These are phyloP conservation scores for Penicillium turbatum DNA, from an alignment of 495 filamentous ascomycete species.

Conservation along the genomic window DNA sequence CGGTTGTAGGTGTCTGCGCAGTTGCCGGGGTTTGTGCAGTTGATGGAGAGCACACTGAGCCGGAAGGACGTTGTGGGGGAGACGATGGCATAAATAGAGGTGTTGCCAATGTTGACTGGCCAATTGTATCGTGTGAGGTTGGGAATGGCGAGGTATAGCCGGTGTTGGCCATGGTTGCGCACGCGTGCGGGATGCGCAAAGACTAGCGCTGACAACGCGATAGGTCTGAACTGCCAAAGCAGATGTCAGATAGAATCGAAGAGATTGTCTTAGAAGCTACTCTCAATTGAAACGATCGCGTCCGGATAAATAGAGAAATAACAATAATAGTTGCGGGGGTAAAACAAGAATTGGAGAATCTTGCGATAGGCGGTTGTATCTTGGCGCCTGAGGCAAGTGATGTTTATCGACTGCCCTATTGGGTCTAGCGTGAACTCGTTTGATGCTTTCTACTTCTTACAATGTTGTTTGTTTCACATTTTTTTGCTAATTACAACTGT, in stretches of 20 bases:
- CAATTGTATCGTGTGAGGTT: constrained; percentile 46
- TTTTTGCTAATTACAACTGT: background rate
- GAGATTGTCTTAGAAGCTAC: background rate
- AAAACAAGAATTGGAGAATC: constrained; percentile 7
- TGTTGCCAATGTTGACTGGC: constrained; percentile 40
- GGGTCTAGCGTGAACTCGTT: constrained; percentile 14
- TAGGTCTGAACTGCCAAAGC: background rate
- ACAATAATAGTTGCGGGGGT: constrained; percentile 17
- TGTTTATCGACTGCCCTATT: constrained; percentile 29
- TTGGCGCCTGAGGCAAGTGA: constrained; percentile 14
- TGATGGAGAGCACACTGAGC: constrained; percentile 23
- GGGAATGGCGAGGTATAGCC: constrained; percentile 37
- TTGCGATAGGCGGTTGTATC: constrained; percentile 5
- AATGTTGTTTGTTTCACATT: background rate
- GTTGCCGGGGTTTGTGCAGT: constrained; percentile 25
- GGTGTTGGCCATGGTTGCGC: constrained; percentile 34
- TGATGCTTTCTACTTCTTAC: background rate
- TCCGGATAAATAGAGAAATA: constrained; percentile 7
- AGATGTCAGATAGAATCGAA: background rate
- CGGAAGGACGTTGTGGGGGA: constrained; percentile 23
- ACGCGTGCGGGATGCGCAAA: constrained; percentile 19
- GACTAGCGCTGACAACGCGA: constrained; percentile 2
- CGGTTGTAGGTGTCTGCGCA: constrained; percentile 26
- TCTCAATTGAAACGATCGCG: background rate
- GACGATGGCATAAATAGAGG: constrained; percentile 41